Evolutionary conservation across 2,329 filamentous ascomycete species (phyloP), one percentile per base, ranked within the genome.

Genomic region (Apiospora sp.): DNA sequence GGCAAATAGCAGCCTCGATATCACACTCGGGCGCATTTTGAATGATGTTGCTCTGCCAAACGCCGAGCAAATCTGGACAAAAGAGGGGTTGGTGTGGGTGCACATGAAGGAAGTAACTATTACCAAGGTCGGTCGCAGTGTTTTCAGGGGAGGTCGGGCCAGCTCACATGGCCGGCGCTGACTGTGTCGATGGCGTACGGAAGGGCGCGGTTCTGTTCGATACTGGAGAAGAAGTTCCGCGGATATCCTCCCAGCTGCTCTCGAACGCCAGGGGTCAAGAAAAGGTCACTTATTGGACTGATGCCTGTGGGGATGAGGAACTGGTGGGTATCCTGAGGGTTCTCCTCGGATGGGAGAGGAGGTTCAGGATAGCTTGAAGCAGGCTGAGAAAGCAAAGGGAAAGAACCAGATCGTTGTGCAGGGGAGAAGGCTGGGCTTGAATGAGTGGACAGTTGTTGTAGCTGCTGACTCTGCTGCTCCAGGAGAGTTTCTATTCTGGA

Each of bases 31-130:
- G 72, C 68, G 76, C 79, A 22, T 75, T 72, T 19, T 79, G 76
- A 34, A 79, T 68, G 48, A 82, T 72, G 19, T 73, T 74, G 4
- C 71, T 74, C 46, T 80, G 78, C 80, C 82, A 81, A 1, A 71
- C 68, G 22, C 75, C 74, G 43, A 82, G 81, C 46, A 75, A 75
- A 41, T 74, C 73, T 24, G 74, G 75, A 12, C 79, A 77, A 49
- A 84, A 82, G 24, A 84, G 77, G 7, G 82, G 82, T 10, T 82
- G 80, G 61, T 81, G 78, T 24, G 82, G 80, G 71, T 83, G 80
- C 19, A 81, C 81, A 68, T 77, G 71, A 14, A 74, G 76, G 64
- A 84, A 84, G 73, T 84, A 84, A 61, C 73, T 79, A 10, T 76
- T 73, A 58, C 77, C 75, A 37, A 83, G 75, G 24, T 69, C 67